Evolutionary conservation across 2,329 filamentous ascomycete species (phyloP).

Genomic region (Fusarium goolgardi): DNA sequence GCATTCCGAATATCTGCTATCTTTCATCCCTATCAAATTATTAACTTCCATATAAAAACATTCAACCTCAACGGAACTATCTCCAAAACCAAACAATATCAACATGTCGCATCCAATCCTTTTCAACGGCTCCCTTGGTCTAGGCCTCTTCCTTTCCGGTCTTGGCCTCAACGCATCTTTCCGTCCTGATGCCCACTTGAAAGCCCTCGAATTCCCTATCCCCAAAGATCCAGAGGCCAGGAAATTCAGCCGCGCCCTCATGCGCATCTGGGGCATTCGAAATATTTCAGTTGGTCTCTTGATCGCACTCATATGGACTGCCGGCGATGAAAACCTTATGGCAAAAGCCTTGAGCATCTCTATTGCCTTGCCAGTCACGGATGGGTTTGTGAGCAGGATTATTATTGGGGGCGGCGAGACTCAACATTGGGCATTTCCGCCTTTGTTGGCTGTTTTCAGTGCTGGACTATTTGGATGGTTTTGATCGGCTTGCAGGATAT

Average conservation of each 20-base stretch:
- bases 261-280: constrained; percentile 23
- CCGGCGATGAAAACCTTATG: background rate
- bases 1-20: background rate
- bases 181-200: constrained; percentile 14
- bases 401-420: constrained; percentile 12
- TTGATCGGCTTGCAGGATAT: background rate
- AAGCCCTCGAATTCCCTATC: constrained; percentile 10
- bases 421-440: constrained; percentile 26
- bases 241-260: constrained; percentile 14
- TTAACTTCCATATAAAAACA: background rate
- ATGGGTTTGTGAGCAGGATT: constrained; percentile 14
- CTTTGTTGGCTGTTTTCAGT: constrained; percentile 2
- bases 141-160: constrained; percentile 8
- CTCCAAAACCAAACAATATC: accelerated
- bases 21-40: background rate
- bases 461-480: constrained; percentile 16
- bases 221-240: constrained; percentile 14
- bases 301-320: background rate
- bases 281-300: constrained; percentile 19
- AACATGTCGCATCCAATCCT: constrained; percentile 16
- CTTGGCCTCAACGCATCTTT: constrained; percentile 24
- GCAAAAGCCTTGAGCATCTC: background rate
- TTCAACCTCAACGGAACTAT: background rate
- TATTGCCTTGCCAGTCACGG: constrained; percentile 7
- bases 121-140: constrained; percentile 13